phyloP scores from a whole-genome alignment of 305 asterid genomes.

The Fraxinus latifolia region DNA sequence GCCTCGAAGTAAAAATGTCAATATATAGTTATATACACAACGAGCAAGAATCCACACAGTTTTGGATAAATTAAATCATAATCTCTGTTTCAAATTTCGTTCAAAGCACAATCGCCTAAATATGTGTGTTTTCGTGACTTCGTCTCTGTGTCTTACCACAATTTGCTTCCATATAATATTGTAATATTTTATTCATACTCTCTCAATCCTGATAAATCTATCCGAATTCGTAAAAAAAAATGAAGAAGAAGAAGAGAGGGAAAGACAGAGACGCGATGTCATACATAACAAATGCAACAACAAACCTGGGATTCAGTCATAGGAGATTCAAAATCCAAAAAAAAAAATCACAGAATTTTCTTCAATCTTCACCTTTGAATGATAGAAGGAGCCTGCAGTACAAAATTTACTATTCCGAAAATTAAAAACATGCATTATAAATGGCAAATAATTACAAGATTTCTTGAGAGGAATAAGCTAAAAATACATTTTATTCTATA shows the following conservation, averaged over 20 bases:
- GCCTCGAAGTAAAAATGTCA: background rate
- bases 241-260: background rate
- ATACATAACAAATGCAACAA: background rate
- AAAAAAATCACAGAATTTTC: background rate
- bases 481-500: background rate
- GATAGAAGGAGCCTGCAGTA: constrained; percentile 24
- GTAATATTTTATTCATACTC: background rate
- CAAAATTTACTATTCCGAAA: background rate
- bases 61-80: background rate
- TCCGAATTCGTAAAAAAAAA: background rate
- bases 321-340: constrained; percentile 6
- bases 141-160: background rate
- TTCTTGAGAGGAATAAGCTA: background rate
- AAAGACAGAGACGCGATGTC: background rate
- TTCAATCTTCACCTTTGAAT: constrained; percentile 1
- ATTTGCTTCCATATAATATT: background rate
- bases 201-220: background rate
- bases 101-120: background rate
- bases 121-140: background rate
- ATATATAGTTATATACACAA: background rate
- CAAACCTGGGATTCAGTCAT: constrained; percentile 33
- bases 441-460: background rate
- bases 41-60: background rate
- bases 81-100: background rate
- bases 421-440: background rate